These are phyloP conservation scores for Pythium aquatile DNA, from an alignment of 352 stramenopile species.

Conservation along the genomic window DNA sequence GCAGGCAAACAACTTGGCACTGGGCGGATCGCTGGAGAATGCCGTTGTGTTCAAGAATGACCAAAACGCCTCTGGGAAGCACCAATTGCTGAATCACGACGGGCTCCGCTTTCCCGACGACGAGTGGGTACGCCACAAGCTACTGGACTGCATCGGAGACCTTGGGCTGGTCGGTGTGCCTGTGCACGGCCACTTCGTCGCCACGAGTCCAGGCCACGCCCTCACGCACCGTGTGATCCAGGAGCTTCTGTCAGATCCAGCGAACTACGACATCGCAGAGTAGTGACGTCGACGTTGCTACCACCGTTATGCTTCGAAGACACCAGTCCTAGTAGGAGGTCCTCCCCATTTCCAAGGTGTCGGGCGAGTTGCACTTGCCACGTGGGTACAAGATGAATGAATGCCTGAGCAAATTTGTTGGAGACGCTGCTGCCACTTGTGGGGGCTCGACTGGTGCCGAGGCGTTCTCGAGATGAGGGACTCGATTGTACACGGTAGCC, in stretches of 20 bases:
- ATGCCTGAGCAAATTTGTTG: too few species aligned
- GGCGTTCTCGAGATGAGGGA: too few species aligned
- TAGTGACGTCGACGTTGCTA: not conserved
- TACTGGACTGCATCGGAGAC: slow-evolving; percentile 73
- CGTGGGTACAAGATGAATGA: too few species aligned
- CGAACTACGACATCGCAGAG: slow-evolving; percentile 38
- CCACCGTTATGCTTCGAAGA: not conserved
- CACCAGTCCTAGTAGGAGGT: too few species aligned
- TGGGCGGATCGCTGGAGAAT: slow-evolving; percentile 61
- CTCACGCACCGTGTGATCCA: slow-evolving; percentile 60
- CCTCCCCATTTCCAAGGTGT: too few species aligned
- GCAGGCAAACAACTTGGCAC: slow-evolving; percentile 46
- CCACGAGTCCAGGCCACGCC: slow-evolving; percentile 62
- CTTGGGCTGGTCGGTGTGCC: slow-evolving; percentile 51
- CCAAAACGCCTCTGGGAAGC: not conserved
- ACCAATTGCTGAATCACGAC: slow-evolving; percentile 41
- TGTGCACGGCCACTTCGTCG: slow-evolving; percentile 65
- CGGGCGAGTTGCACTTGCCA: too few species aligned
- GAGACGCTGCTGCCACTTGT: too few species aligned
- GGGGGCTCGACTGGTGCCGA: too few species aligned
- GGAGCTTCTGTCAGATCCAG: slow-evolving; percentile 40
- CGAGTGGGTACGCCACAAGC: slow-evolving; percentile 73
- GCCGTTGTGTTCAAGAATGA: slow-evolving; percentile 54
- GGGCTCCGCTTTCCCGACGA: slow-evolving; percentile 50
- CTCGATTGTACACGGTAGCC: too few species aligned